A percentile compares a stretch with the other conserved stretches of the same genome.
Conservation (phyloP, 345 rosid species). For the Ailanthus altissimus region DNA sequence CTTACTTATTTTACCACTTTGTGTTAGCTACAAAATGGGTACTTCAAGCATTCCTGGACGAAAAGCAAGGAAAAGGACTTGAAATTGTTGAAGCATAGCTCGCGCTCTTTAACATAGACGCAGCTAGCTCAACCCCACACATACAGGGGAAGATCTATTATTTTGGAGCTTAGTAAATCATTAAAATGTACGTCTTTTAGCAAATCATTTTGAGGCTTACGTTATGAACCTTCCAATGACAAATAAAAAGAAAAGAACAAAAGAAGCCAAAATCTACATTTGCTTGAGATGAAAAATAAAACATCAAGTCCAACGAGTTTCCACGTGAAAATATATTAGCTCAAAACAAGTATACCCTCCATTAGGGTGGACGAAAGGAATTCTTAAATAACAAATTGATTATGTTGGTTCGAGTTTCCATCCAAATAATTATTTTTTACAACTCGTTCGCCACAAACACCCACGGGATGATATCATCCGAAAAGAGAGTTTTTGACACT, state of each 20-base stretch:
- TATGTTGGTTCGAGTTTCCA: constrained; percentile 24
- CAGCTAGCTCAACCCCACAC: no score
- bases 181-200: no score
- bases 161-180: no score
- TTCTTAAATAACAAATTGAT: constrained; percentile 15
- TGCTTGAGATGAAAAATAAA: background rate
- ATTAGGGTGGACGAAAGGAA: constrained; percentile 1
- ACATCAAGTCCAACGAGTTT: background rate
- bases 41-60: background rate
- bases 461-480: background rate
- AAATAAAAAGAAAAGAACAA: background rate
- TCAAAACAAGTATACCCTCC: constrained; percentile 22
- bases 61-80: background rate
- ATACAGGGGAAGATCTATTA: no score
- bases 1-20: no score
- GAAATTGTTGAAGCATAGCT: background rate
- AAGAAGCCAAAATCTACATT: background rate
- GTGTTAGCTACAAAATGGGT: background rate
- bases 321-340: background rate
- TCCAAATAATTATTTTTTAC: constrained; percentile 45
- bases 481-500: constrained; percentile 6
- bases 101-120: no score
- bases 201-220: no score
- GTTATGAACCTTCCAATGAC: no score
- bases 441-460: constrained; percentile 10